Conservation (phyloP, 805 yeast species). For the Saccharomycopsis sp. region DNA sequence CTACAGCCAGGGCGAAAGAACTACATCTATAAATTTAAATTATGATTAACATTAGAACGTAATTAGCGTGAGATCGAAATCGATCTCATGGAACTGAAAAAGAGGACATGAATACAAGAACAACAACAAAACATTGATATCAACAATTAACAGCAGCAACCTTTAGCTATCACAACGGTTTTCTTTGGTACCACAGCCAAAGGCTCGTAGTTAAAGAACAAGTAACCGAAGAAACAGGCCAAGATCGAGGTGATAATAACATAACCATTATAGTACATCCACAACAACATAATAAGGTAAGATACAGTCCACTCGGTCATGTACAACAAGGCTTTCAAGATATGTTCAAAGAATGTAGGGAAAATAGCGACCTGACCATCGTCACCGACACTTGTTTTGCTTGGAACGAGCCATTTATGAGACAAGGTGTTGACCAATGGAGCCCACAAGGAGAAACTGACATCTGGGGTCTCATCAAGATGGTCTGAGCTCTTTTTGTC, state of each 20-base stretch:
- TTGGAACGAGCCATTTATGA: slow-evolving; percentile 31
- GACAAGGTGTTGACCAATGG: slow-evolving; percentile 26
- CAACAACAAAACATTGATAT: background rate
- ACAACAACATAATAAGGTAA: slow-evolving; percentile 61
- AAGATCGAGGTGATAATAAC: slow-evolving; percentile 55
- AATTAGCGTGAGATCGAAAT: no score
- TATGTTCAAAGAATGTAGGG: slow-evolving; percentile 45
- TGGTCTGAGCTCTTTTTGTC: slow-evolving; percentile 6
- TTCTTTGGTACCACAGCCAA: slow-evolving; percentile 20
- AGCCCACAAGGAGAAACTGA: background rate
- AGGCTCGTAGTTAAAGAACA: slow-evolving; percentile 46
- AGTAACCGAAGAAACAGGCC: slow-evolving; percentile 55
- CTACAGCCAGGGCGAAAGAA: no score
- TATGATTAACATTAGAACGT: background rate
- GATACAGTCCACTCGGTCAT: slow-evolving; percentile 58
- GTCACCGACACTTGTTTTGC: slow-evolving; percentile 8
- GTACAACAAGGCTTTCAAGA: slow-evolving; percentile 42
- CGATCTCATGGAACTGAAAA: no score
- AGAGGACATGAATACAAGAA: background rate
- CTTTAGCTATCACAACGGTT: slow-evolving; percentile 2
- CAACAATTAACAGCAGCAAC: slow-evolving; percentile 5
- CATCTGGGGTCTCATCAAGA: background rate
- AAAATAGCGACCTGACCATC: slow-evolving; percentile 24
- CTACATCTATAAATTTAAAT: no score
- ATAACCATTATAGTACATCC: slow-evolving; percentile 72